Evolutionary conservation across 2,329 filamentous ascomycete species (phyloP).

Genomic region (Emergomyces pasteurianus): DNA sequence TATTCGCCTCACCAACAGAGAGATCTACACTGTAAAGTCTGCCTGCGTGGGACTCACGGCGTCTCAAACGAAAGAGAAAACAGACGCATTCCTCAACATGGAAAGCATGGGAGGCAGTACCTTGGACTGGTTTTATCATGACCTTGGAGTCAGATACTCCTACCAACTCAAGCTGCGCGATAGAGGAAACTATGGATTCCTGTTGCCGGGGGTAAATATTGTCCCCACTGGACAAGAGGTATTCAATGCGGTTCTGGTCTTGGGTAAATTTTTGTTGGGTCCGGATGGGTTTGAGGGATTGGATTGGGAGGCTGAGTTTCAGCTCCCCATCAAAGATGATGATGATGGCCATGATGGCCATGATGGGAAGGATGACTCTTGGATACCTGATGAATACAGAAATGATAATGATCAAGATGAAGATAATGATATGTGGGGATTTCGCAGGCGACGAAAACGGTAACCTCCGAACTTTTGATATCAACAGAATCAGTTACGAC

Average conservation of each 20-base stretch:
- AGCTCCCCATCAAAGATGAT: background rate
- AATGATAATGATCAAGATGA: background rate
- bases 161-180: slow-evolving; percentile 92
- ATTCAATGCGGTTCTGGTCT: slow-evolving; percentile 68
- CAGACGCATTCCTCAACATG: slow-evolving; percentile 40
- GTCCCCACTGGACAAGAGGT: slow-evolving; percentile 82
- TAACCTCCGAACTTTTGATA: background rate
- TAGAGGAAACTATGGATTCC: slow-evolving; percentile 85
- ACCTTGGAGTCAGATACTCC: slow-evolving; percentile 67
- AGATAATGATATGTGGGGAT: background rate
- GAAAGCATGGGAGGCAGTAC: slow-evolving; percentile 73
- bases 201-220: slow-evolving; percentile 77
- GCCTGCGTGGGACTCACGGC: slow-evolving; percentile 72
- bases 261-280: slow-evolving; percentile 53
- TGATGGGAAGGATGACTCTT: background rate
- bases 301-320: slow-evolving; percentile 8
- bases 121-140: slow-evolving; percentile 92
- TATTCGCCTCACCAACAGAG: slow-evolving; percentile 66
- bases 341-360: background rate
- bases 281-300: background rate
- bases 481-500: background rate
- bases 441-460: background rate
- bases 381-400: background rate
- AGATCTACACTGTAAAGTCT: slow-evolving; percentile 64
- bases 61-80: slow-evolving; percentile 17